These are phyloP conservation scores for Begonia loranthoides DNA, from an alignment of 306 rosid genomes.

Conservation along the genomic window DNA sequence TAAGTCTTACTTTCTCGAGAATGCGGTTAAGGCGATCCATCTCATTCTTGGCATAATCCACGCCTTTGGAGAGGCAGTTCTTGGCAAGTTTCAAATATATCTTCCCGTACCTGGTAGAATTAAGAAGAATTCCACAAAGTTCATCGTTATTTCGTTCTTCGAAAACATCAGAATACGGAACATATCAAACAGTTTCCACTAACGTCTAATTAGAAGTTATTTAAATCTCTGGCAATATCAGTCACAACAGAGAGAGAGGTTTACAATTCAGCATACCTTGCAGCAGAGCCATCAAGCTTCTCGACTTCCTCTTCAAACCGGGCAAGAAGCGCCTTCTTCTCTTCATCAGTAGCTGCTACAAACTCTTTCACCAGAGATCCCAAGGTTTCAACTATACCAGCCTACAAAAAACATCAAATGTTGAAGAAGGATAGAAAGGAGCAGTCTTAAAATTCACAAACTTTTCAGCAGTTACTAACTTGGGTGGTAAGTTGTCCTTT, in stretches of 20 bases:
- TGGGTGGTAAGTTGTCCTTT: slow-evolving; percentile 59
- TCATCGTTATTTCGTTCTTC: too few species aligned
- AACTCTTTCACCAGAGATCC: slow-evolving; percentile 60
- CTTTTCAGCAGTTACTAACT: slow-evolving; percentile 21
- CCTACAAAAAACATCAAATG: slow-evolving; percentile 29
- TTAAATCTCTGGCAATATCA: neutral
- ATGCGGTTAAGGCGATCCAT: slow-evolving; percentile 60
- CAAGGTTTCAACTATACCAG: slow-evolving; percentile 48
- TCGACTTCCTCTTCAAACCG: slow-evolving; percentile 64
- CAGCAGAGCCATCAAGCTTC: slow-evolving; percentile 53
- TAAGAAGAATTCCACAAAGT: neutral
- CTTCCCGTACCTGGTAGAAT: slow-evolving; percentile 39
- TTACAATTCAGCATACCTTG: slow-evolving; percentile 31
- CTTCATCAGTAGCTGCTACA: slow-evolving; percentile 35
- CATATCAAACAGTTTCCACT: slow-evolving; percentile 3
- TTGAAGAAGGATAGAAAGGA: slow-evolving; percentile 4
- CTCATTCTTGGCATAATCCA: slow-evolving; percentile 67
- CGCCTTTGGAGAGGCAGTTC: slow-evolving; percentile 56
- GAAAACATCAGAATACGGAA: neutral
- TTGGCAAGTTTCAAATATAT: slow-evolving; percentile 65
- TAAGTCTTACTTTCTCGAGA: slow-evolving; percentile 46
- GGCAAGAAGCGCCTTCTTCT: slow-evolving; percentile 43
- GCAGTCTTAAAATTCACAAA: neutral
- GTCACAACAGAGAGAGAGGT: neutral
- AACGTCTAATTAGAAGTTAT: neutral